phyloP scores from a whole-genome alignment of 257 asterid species.

The Verbena officinalis region DNA sequence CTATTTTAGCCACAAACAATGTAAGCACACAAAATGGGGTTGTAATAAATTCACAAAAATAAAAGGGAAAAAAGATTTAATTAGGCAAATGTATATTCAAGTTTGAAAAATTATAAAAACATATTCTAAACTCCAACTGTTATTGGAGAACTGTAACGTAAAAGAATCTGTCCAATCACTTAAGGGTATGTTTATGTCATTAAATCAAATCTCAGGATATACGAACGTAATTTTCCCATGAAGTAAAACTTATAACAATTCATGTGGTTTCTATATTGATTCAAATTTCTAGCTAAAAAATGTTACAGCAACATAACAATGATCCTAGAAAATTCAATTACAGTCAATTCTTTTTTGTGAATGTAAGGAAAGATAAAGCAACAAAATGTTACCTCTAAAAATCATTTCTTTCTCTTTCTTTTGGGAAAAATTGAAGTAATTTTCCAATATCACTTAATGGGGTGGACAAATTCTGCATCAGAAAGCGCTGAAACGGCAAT shows the following conservation, averaged over 20 bases:
- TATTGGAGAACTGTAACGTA: too few relatives aligned
- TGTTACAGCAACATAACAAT: slow-evolving; percentile 31
- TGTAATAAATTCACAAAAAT: neutral
- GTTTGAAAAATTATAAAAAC: too few relatives aligned
- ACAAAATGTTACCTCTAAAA: too few relatives aligned
- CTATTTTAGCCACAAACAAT: slow-evolving; percentile 18
- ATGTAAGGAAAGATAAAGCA: slow-evolving; percentile 2
- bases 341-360: slow-evolving; percentile 20
- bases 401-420: slow-evolving; percentile 12
- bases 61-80: slow-evolving; percentile 7
- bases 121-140: too few relatives aligned
- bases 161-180: too few relatives aligned
- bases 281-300: slow-evolving; percentile 21
- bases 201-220: too few relatives aligned
- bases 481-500: slow-evolving; percentile 62
- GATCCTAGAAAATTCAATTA: slow-evolving; percentile 29
- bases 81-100: too few relatives aligned
- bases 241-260: too few relatives aligned
- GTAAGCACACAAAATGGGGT: neutral
- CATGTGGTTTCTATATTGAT: slow-evolving; percentile 17
- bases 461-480: slow-evolving; percentile 43
- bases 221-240: too few relatives aligned
- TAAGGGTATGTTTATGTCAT: too few relatives aligned
- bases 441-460: slow-evolving; percentile 17
- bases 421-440: slow-evolving; percentile 15